A percentile compares a stretch with the other conserved stretches of the same genome.
Evolutionary conservation across 176 grass and related monocot genomes (phyloP).

Genomic region (Eragrostis nindensis): DNA sequence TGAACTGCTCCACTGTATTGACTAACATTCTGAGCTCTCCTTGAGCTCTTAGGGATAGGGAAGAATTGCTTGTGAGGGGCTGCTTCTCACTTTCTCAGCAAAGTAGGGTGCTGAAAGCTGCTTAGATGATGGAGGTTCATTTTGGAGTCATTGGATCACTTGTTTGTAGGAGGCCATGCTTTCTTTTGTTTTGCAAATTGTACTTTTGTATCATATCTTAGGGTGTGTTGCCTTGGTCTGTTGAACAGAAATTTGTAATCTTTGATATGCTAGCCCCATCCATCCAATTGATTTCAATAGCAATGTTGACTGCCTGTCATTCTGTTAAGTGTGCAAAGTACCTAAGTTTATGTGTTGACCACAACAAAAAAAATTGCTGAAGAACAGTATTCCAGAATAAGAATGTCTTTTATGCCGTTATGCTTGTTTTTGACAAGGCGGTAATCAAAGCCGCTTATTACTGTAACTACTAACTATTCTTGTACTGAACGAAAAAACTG

Average conservation of each 20-base stretch:
- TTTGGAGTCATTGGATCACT: conserved; percentile 42
- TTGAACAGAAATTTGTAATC: conserved; percentile 40
- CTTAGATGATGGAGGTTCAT: conserved; percentile 21
- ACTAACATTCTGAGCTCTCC: conserved; percentile 42
- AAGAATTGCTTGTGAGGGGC: conserved; percentile 20
- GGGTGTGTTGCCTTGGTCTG: conserved; percentile 28
- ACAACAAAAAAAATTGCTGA: not conserved
- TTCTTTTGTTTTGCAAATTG: conserved; percentile 47
- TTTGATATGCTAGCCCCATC: conserved; percentile 35
- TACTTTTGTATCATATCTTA: conserved; percentile 56
- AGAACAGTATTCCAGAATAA: not conserved
- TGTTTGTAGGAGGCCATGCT: conserved; percentile 32
- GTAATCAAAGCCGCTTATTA: not conserved
- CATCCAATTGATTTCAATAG: conserved; percentile 15
- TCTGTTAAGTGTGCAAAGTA: not conserved
- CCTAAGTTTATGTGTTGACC: not conserved
- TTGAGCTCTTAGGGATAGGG: conserved; percentile 39
- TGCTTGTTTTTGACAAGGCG: not conserved
- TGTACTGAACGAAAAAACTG: not conserved
- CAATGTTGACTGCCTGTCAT: not conserved
- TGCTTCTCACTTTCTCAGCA: conserved; percentile 19
- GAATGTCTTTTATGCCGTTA: not conserved
- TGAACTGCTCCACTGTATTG: conserved; percentile 30
- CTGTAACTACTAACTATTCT: not conserved
- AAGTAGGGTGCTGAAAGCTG: conserved; percentile 38